Evolutionary conservation across 352 stramenopile species (phyloP), one percentile per base, ranked within the genome.

Genomic region (Pythium dissimile): DNA sequence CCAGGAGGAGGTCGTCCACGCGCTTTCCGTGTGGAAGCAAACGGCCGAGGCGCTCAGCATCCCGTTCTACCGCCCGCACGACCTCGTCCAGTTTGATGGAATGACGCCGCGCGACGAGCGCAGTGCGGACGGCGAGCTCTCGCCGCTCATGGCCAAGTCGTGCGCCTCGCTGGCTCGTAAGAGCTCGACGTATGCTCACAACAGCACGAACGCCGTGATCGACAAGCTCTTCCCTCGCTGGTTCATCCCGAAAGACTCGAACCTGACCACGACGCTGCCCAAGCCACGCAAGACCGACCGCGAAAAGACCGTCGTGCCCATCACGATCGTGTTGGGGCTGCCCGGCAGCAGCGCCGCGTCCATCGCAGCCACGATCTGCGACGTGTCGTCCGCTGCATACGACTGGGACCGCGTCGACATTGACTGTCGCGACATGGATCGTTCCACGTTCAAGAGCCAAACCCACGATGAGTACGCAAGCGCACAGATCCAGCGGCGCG

Each of bases 281-380:
- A 82, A 74, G 27, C 72, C 68, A 9, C 43, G 37, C 23, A 76
- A 61, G 24, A 30, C 58, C 1, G 64, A 78, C 23, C 20, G 60
- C 8, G 62, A 32, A 16, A 78, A 72, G 54, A 46, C 76, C 1
- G 66, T 64, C 15, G 53, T 90, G 1, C 76, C 82, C 1, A 52
- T 92, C 51, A 88, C 80, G 1, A 47, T 84, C 11, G 66, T 87
- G 39, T 5, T 92, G 6, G 82, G 82, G 0, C 72, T 92, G 12
- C 82, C 82, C n/a, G 80, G 82, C 38, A 92, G 82, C 62, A 70
- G 72, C 3, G 69, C 62, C 0, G 20, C 51, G 5, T 39, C 38
- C 10, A 77, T 90, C 45, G 58, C 71, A 1, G 9, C 64, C 11
- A 75, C 62, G 2, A 50, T 90, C 39, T 80, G 72, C 54, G 66